phyloP scores from a whole-genome alignment of 352 stramenopile species.

The Plasmopara viticola region DNA sequence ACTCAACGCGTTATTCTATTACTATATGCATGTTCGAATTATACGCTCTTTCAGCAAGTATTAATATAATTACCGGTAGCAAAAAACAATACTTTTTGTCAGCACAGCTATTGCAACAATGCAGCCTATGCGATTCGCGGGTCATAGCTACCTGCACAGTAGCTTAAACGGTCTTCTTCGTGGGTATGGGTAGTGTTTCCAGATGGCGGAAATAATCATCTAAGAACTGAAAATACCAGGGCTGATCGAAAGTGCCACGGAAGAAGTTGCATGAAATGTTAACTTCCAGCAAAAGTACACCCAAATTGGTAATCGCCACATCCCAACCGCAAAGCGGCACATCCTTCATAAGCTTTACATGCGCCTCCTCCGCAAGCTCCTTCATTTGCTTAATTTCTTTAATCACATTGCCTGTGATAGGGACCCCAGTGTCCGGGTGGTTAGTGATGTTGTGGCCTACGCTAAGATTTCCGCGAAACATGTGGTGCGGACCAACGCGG shows the following conservation, averaged over 20 bases:
- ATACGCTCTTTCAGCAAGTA: too few relatives aligned
- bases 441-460: conserved; percentile 83
- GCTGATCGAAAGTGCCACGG: conserved; percentile 85
- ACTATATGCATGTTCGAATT: too few relatives aligned
- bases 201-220: conserved; percentile 80
- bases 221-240: conserved; percentile 82
- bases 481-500: conserved; percentile 74
- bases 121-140: too few relatives aligned
- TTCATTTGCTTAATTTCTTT: conserved; percentile 85
- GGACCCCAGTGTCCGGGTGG: conserved; percentile 86
- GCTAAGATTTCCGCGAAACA: conserved; percentile 64
- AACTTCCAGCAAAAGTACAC: conserved; percentile 84
- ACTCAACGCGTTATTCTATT: too few relatives aligned
- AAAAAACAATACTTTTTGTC: too few relatives aligned
- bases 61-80: too few relatives aligned
- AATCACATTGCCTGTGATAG: conserved; percentile 84
- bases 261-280: conserved; percentile 96
- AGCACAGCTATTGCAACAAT: too few relatives aligned
- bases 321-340: conserved; percentile 91
- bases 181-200: conserved; percentile 46
- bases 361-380: conserved; percentile 74
- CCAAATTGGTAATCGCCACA: conserved; percentile 88
- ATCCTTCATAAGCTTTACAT: conserved; percentile 89
- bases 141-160: not conserved
- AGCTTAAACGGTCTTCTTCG: conserved; percentile 30